Evolutionary conservation across 1,284 basidiomycete species (phyloP), one percentile per base, ranked within the genome.

Genomic region (Sporisorium sorghi): DNA sequence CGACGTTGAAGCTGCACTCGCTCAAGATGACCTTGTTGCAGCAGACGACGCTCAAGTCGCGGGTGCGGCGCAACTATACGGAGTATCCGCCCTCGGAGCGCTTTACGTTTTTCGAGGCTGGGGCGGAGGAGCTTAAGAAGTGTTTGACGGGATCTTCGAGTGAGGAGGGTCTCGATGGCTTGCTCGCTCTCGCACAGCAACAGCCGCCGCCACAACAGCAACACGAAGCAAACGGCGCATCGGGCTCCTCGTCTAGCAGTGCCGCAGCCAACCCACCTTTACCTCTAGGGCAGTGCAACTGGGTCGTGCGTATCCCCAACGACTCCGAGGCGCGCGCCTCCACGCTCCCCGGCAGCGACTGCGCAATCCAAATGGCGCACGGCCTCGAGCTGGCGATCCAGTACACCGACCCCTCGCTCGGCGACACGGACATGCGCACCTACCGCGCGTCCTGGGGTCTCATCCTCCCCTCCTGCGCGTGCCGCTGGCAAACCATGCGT

Each of bases 1-100:
- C 66, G 1, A 63, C 71, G 14, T 51, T 77, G 21, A 53, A 70
- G 24, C 49, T 77, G 9, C 66, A 70, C n/a, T 58, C 57, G 37
- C 63, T 77, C 54, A 66, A 71, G 43, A 32, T 73, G 54, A 43
- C 66, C 6, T 44, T 77, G n/a, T 43, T 73, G 19, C 75, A 77
- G 47, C 67, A 70, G 47, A 67, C 71, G 12, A 73, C 70, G 23
- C 70, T 77, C 49, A 73, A 70, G 37, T 73, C 71, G 9, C 59
- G 75, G 17, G 51, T 70, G 5, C 56, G 71, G 9, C 70, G 63
- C 35, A 71, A 59, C 46, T 66, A 70, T 12, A 35, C 52, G n/a
- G 75, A 77, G 39, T 28, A 32, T 8, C 60, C 71, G 17, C 75
- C 75, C 2, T 53, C 72, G n/a, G 66, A 77, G 32, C 58, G 71